Conservation (phyloP, 1,139 yeast genomes). For the Nadsonia starkeyi-henricii region DNA sequence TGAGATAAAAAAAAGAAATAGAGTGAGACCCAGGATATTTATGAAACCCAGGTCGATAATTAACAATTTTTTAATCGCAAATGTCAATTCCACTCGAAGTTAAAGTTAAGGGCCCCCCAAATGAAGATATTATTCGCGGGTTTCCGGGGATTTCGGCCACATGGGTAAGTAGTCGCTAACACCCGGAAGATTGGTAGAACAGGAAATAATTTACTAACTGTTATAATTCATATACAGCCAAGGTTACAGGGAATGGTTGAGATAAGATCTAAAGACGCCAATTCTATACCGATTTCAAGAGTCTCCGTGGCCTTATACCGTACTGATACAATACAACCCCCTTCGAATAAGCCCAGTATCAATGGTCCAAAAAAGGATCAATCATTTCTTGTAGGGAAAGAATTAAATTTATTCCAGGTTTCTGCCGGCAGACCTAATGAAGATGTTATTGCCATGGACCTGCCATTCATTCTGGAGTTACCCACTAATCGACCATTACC, state of each 20-base stretch:
- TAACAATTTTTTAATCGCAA: background rate
- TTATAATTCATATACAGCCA: conserved; percentile 15
- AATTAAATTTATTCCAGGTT: conserved; percentile 17
- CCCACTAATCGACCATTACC: conserved; percentile 25
- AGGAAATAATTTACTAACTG: background rate
- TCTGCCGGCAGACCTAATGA: conserved; percentile 15
- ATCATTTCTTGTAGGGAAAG: conserved; percentile 24
- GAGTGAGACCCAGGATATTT: too few relatives aligned
- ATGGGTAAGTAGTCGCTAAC: conserved; percentile 18
- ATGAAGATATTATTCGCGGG: conserved; percentile 28
- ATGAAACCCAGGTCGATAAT: background rate
- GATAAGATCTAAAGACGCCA: conserved; percentile 19
- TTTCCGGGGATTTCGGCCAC: conserved; percentile 30
- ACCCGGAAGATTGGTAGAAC: too few relatives aligned
- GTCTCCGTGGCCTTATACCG: conserved; percentile 26
- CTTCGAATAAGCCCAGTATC: conserved; percentile 22
- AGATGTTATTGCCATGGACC: conserved; percentile 23
- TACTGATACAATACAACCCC: conserved; percentile 25
- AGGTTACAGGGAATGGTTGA: conserved; percentile 28
- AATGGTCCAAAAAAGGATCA: conserved; percentile 22
- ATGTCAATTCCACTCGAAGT: conserved; percentile 17
- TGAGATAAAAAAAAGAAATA: too few relatives aligned
- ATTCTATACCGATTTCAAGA: conserved; percentile 16
- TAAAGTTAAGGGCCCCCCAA: conserved; percentile 25
- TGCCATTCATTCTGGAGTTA: conserved; percentile 25